Percentiles rank a stretch among this genome's conserved stretches.
Conservation (phyloP, 768 basidiomycete species). For the Kwoniella mangroviensis region DNA sequence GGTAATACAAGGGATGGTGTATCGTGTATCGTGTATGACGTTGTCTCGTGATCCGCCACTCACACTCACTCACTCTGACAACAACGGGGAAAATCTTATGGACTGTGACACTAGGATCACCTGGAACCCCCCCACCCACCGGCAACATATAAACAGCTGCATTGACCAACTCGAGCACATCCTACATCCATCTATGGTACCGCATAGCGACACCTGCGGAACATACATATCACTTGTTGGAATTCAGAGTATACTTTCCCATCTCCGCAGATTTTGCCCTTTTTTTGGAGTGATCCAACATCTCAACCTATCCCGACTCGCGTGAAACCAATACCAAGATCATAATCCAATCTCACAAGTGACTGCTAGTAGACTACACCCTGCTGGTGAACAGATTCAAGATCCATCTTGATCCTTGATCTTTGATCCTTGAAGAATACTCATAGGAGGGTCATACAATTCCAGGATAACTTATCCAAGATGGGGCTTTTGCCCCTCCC, state of each 20-base stretch:
- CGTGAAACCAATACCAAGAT: background rate
- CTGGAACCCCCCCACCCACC: too few relatives aligned
- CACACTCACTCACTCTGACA: too few relatives aligned
- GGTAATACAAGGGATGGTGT: too few relatives aligned
- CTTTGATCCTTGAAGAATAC: background rate
- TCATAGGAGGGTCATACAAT: background rate
- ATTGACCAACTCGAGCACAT: too few relatives aligned
- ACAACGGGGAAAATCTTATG: too few relatives aligned
- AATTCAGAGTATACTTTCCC: background rate
- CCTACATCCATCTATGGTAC: too few relatives aligned
- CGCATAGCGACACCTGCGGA: background rate
- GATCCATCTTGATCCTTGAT: background rate
- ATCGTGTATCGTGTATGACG: too few relatives aligned
- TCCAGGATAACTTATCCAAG: background rate
- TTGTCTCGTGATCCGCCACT: too few relatives aligned
- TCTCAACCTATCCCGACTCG: background rate
- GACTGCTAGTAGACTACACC: too few relatives aligned
- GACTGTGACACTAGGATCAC: too few relatives aligned
- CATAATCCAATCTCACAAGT: too few relatives aligned
- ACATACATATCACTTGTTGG: background rate
- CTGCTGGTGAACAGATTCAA: background rate
- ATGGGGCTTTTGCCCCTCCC: conserved; percentile 14
- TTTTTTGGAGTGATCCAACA: background rate
- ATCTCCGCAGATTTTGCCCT: background rate
- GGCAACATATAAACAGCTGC: too few relatives aligned